Evolutionary conservation across 2,329 filamentous ascomycete genomes (phyloP).

Genomic region (Aureobasidium zeae): DNA sequence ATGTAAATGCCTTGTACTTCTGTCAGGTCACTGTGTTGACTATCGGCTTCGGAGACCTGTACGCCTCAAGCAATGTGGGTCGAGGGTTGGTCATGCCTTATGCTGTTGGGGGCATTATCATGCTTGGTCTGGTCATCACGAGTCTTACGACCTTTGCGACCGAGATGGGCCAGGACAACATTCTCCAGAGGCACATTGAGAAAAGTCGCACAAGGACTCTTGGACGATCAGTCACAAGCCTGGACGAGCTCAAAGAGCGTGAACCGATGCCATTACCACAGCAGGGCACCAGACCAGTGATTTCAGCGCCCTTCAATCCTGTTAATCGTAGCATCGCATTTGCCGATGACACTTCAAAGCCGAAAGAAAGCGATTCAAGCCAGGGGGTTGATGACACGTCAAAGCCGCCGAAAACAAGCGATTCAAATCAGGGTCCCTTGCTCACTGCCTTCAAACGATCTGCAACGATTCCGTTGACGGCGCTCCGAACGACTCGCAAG

Average conservation of each 20-base stretch:
- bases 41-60: slow-evolving; percentile 54
- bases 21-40: slow-evolving; percentile 60
- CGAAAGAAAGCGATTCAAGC: not conserved
- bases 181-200: slow-evolving; percentile 51
- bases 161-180: slow-evolving; percentile 53
- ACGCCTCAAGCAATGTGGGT: slow-evolving; percentile 46
- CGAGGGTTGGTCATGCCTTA: slow-evolving; percentile 73
- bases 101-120: slow-evolving; percentile 73
- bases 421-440: not conserved
- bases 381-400: no score
- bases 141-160: slow-evolving; percentile 61
- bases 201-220: slow-evolving; percentile 46
- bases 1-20: slow-evolving; percentile 59
- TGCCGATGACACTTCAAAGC: slow-evolving; percentile 9
- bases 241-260: slow-evolving; percentile 38
- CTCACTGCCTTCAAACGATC: slow-evolving; percentile 13
- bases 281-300: slow-evolving; percentile 16
- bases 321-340: slow-evolving; percentile 16
- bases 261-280: slow-evolving; percentile 21
- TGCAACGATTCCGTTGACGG: slow-evolving; percentile 18
- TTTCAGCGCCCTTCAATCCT: slow-evolving; percentile 20
- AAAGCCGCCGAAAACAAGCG: not conserved
- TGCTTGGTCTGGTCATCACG: slow-evolving; percentile 71
- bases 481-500: slow-evolving; percentile 21
- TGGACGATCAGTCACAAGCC: slow-evolving; percentile 44